Base-by-base conservation (phyloP, 345 rosid species). In the Sonneratia alba region DNA sequence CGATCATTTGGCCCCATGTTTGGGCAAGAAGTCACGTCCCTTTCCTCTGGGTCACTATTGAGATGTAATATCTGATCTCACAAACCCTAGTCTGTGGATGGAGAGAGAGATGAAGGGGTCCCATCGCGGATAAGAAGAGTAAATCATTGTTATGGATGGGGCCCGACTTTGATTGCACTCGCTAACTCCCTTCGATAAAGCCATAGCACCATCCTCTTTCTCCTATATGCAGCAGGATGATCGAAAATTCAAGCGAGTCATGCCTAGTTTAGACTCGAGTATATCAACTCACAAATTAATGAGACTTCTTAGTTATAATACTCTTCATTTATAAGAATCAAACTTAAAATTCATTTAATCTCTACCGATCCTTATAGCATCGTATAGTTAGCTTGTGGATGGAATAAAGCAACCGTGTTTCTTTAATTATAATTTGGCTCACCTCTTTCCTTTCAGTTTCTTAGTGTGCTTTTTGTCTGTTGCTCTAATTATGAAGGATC, bases 331-430 rank as follows among this genome's bases (percentile, higher is more conserved):
- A 27, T 27, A 1, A 27, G 0, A 27, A 27, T 27, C 32, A 27
- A 27, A 27, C 32, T 27, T 27, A 27, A 27, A 27, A 27, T 27
- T 1, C 32, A 27, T 27, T 27, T 27, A 27, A 27, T 27, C 0
- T 27, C 32, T 27, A 27, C 32, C 32, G 32, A 27, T 27, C 32
- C 32, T 27, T 27, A 38, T 73, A 59, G 56, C 84, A 87, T 77
- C 87, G 71, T 78, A 77, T 74, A 16, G 53, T 71, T 65, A 70
- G 70, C 40, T 75, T 56, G 75, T 66, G 10, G 24, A 59, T 66
- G 10, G 24, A 59, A 22, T 59, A 22, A 59, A 59, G 3, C 11
- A 59, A 59, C 32, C 32, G 27, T 22, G 15, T n/a, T n/a, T 59
- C 64, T 9, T 22, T 12, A 24, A n/a, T n/a, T 22, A n/a, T 3